These are phyloP conservation scores for Agrocybe praecox DNA, from an alignment of 768 basidiomycete species.

Conservation along the genomic window DNA sequence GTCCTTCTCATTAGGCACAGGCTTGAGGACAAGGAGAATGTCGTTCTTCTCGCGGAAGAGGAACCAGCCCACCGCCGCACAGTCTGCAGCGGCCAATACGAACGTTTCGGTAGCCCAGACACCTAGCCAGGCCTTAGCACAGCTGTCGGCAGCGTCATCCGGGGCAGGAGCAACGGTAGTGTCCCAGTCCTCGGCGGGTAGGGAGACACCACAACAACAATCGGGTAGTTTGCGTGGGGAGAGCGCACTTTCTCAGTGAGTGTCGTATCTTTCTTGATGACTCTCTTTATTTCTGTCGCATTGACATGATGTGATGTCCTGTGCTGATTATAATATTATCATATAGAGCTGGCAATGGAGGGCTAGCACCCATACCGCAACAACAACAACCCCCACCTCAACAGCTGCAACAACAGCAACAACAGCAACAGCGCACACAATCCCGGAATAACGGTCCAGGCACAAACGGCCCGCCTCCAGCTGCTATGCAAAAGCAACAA, in stretches of 20 bases:
- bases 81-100: constrained; percentile 23
- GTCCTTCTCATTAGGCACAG: constrained; percentile 63
- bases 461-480: constrained; percentile 25
- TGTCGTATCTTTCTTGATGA: background rate
- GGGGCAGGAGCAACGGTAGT: background rate
- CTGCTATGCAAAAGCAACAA: constrained; percentile 22
- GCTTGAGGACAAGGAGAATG: constrained; percentile 76
- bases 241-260: constrained; percentile 20
- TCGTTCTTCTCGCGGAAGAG: constrained; percentile 94
- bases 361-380: constrained; percentile 20
- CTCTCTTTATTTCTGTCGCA: background rate
- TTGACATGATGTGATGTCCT: background rate
- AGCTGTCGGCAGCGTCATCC: constrained; percentile 35
- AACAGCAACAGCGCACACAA: constrained; percentile 44
- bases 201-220: constrained; percentile 28
- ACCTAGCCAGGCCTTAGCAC: constrained; percentile 69
- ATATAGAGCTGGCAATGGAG: constrained; percentile 22
- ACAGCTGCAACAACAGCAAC: constrained; percentile 31
- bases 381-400: constrained; percentile 29
- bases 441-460: constrained; percentile 35
- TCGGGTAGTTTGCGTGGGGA: constrained; percentile 31
- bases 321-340: background rate
- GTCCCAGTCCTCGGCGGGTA: constrained; percentile 12
- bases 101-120: constrained; percentile 63
- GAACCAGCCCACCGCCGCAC: constrained; percentile 54